phyloP scores from a whole-genome alignment of 768 basidiomycete genomes.

The Lactifluus piperatus region DNA sequence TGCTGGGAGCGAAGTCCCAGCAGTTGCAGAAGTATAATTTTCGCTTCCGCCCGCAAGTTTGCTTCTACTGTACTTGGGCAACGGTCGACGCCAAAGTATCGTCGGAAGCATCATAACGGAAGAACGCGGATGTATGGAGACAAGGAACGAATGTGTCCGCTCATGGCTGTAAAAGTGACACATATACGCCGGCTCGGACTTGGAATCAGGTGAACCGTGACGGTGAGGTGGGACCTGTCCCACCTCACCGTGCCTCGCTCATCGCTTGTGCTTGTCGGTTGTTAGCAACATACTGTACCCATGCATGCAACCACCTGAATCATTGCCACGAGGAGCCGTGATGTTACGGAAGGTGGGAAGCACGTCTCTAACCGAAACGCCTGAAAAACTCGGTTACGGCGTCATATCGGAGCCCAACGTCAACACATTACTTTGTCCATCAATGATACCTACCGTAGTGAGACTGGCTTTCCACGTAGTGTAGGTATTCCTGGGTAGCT shows the following conservation, averaged over 20 bases:
- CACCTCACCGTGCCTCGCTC: constrained; percentile 4
- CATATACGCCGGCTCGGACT: background rate
- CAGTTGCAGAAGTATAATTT: background rate
- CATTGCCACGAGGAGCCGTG: background rate
- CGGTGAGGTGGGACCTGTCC: background rate
- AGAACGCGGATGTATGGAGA: background rate
- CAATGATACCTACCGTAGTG: background rate
- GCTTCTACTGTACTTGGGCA: constrained; percentile 9
- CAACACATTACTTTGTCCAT: background rate
- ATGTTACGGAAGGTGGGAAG: constrained; percentile 1
- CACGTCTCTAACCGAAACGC: background rate
- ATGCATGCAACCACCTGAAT: background rate
- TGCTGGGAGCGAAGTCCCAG: constrained; percentile 1
- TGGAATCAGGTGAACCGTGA: background rate
- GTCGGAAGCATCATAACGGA: background rate
- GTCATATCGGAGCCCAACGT: background rate
- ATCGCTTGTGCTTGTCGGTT: background rate
- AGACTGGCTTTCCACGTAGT: background rate
- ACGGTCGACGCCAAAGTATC: background rate
- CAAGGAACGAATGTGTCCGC: background rate
- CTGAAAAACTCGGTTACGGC: background rate
- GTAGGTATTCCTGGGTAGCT: background rate
- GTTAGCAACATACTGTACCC: background rate
- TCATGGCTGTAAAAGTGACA: background rate
- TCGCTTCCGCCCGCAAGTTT: background rate